Evolutionary conservation across 345 rosid species (phyloP), one percentile per base, ranked within the genome.

Genomic region (Microthlaspi erraticum): DNA sequence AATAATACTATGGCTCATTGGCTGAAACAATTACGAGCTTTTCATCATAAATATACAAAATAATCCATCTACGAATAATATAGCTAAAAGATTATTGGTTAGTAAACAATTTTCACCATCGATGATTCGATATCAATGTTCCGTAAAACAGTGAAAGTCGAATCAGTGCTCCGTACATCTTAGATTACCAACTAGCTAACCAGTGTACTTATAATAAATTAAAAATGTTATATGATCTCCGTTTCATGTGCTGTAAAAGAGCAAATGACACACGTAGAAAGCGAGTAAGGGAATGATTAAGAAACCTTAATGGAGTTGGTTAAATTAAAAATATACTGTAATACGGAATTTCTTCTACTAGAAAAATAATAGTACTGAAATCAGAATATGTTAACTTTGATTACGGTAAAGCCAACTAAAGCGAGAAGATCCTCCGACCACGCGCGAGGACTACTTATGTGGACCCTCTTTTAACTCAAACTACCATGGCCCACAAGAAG

Each of bases 381-480:
- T 29, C 3, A 31, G 20, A 48, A 10, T 43, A 51, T 63, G 46
- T 13, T 17, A 72, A 58, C 53, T 58, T 74, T 66, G 78, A 59
- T 59, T 66, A 66, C 48, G 10, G 61, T 23, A 73, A 58, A 56
- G 38, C 71, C 51, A 56, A 56, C 7, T 64, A 73, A 64, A 73
- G 72, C 18, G 19, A 65, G 71, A 66, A 57, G 77, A 73, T 73
- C 60, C 59, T 49, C 44, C 66, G 60, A 57, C 72, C 77, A 73
- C 66, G 77, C 77, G 53, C 71, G 77, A 33, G 34, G 57, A 63
- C 42, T 72, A 60, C 70, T 63, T 54, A 26, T 34, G 50, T 64
- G 77, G 77, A 37, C 66, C 44, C 29, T 64, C 53, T 65, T 55
- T 37, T 26, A 73, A 73, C 59, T 64, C 9, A 64, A 72, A 64